Percentiles rank a stretch among this genome's conserved stretches.
Conservation (phyloP, 345 rosid genomes). For the Dovyalis caffra region DNA sequence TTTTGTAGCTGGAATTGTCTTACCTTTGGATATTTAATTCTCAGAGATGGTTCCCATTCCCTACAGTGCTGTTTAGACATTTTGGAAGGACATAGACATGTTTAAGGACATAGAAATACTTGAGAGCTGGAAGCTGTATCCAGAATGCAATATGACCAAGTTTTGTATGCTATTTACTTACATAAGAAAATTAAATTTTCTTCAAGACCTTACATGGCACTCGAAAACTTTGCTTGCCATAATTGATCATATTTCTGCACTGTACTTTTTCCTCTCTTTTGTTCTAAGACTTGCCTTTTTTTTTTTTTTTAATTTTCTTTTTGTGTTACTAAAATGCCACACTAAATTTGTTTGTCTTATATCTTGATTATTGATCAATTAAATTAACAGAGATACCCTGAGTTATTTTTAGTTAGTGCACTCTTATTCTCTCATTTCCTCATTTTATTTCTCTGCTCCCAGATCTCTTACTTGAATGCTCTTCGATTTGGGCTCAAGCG, state of each 20-base stretch:
- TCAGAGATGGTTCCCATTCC: not conserved
- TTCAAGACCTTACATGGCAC: not conserved
- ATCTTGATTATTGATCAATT: not conserved
- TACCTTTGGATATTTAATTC: not conserved
- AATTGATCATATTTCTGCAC: not conserved
- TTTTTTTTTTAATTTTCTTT: too few relatives aligned
- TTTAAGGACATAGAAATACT: too few relatives aligned
- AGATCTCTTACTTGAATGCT: conserved; percentile 92
- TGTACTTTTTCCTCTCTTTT: not conserved
- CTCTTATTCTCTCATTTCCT: not conserved
- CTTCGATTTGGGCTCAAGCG: conserved; percentile 93
- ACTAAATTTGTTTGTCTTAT: not conserved
- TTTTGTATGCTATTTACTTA: not conserved
- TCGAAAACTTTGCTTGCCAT: not conserved
- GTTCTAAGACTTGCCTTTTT: not conserved
- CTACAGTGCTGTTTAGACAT: not conserved
- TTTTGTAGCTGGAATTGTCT: conserved; percentile 1
- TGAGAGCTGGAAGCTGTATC: not conserved
- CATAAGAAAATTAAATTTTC: not conserved
- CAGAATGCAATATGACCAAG: not conserved
- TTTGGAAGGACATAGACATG: not conserved
- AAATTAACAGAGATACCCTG: not conserved
- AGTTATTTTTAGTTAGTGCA: not conserved
- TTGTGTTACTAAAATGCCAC: not conserved
- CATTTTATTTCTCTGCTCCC: conserved; percentile 20